Evolutionary conservation across 306 rosid species (phyloP).

Genomic region (Fagus sylvatica): DNA sequence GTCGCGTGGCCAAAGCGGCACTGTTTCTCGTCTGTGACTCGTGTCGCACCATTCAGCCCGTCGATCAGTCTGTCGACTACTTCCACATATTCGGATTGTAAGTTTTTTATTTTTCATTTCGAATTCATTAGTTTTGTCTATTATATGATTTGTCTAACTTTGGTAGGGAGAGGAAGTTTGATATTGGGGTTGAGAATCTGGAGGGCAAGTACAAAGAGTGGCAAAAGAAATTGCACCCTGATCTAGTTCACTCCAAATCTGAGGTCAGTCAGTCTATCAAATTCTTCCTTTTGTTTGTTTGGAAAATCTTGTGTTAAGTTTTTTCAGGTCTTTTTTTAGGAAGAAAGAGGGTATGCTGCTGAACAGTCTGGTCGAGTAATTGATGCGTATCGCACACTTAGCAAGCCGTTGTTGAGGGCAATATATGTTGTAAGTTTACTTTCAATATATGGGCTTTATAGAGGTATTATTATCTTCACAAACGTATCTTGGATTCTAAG

Average conservation of each 20-base stretch:
- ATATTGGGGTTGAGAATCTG: slow-evolving; percentile 55
- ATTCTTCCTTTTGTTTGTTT: neutral
- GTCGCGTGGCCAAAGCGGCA: slow-evolving; percentile 32
- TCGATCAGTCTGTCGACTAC: slow-evolving; percentile 68
- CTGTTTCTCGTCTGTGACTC: slow-evolving; percentile 66
- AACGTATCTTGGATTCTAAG: slow-evolving; percentile 13
- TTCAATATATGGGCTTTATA: neutral
- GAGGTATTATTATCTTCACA: neutral
- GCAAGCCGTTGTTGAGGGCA: slow-evolving; percentile 75
- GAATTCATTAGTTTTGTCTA: neutral
- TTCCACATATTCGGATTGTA: slow-evolving; percentile 77
- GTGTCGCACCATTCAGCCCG: slow-evolving; percentile 75
- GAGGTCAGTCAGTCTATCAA: slow-evolving; percentile 45
- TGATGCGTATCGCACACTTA: slow-evolving; percentile 81
- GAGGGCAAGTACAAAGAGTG: slow-evolving; percentile 82
- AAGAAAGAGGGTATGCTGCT: slow-evolving; percentile 85
- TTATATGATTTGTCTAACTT: neutral
- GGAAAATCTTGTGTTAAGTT: neutral
- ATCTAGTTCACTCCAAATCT: slow-evolving; percentile 93
- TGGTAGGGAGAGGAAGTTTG: slow-evolving; percentile 75
- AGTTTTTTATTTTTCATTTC: slow-evolving; percentile 14
- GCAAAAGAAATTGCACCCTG: slow-evolving; percentile 98
- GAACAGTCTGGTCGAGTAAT: slow-evolving; percentile 91
- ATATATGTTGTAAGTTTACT: slow-evolving; percentile 69
- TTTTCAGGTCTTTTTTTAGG: slow-evolving; percentile 41